These are phyloP conservation scores for Jamesozyma hellenica DNA, from an alignment of 805 yeast species.

Conservation along the genomic window DNA sequence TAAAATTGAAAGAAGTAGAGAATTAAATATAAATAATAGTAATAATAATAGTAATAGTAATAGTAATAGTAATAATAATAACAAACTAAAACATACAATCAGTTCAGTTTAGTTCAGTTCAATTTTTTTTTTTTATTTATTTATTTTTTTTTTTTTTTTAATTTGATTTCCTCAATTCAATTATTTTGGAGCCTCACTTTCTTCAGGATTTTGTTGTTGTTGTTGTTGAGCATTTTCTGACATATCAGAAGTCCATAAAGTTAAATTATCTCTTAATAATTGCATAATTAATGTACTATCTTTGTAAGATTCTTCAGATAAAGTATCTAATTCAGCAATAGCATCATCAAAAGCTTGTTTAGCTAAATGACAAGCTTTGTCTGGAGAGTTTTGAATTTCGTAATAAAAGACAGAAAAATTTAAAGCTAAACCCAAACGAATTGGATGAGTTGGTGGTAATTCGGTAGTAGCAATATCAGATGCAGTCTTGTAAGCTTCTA, in stretches of 20 bases:
- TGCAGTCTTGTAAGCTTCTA: slow-evolving; percentile 91
- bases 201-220: slow-evolving; percentile 10
- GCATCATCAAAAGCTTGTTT: slow-evolving; percentile 99
- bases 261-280: slow-evolving; percentile 94
- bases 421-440: slow-evolving; percentile 93
- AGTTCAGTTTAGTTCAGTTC: no score
- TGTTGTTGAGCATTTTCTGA: slow-evolving; percentile 55
- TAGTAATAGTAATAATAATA: no score
- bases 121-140: no score
- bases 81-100: no score
- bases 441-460: slow-evolving; percentile 97
- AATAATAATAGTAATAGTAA: no score
- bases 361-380: slow-evolving; percentile 97
- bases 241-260: slow-evolving; percentile 95
- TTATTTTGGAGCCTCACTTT: slow-evolving; percentile 23
- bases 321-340: slow-evolving; percentile 94
- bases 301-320: slow-evolving; percentile 96
- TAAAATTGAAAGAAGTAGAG: not conserved
- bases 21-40: no score
- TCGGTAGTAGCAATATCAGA: slow-evolving; percentile 95
- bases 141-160: not conserved
- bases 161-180: not conserved
- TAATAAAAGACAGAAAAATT: slow-evolving; percentile 97
- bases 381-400: slow-evolving; percentile 96
- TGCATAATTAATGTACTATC: slow-evolving; percentile 98